Evolutionary conservation across 805 yeast genomes (phyloP).

Genomic region (Wickerhamiella sorbophila): DNA sequence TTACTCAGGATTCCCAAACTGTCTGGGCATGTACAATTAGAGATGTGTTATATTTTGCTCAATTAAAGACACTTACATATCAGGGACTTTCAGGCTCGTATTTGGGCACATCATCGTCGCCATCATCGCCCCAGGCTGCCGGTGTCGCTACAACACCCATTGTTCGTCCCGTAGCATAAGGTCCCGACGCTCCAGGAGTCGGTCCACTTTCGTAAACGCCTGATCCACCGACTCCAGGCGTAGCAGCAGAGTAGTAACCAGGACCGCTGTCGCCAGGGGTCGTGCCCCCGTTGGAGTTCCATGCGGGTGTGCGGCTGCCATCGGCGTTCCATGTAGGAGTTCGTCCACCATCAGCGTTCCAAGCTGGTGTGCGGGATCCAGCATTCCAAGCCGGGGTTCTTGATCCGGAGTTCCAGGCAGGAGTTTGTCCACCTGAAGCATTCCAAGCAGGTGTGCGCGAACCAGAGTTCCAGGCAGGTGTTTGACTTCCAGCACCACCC

Average conservation of each 20-base stretch:
- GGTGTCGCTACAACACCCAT: slow-evolving; percentile 22
- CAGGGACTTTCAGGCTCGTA: slow-evolving; percentile 25
- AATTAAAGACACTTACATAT: too few relatives aligned
- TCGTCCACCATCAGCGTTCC: slow-evolving; percentile 25
- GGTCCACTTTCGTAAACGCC: slow-evolving; percentile 25
- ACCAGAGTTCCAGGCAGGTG: slow-evolving; percentile 29
- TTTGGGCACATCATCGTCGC: slow-evolving; percentile 24
- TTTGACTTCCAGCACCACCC: slow-evolving; percentile 31
- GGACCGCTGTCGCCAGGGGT: slow-evolving; percentile 29
- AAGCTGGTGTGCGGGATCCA: slow-evolving; percentile 32
- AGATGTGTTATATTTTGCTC: too few relatives aligned
- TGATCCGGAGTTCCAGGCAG: slow-evolving; percentile 27
- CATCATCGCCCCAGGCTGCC: slow-evolving; percentile 25
- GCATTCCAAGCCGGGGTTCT: slow-evolving; percentile 34
- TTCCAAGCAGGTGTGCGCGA: slow-evolving; percentile 44
- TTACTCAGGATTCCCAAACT: not conserved
- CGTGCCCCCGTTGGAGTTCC: slow-evolving; percentile 26
- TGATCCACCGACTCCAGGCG: slow-evolving; percentile 28
- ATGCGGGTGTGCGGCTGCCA: slow-evolving; percentile 25
- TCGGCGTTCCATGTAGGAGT: slow-evolving; percentile 19
- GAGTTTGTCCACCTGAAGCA: slow-evolving; percentile 25
- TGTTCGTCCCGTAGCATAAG: slow-evolving; percentile 17
- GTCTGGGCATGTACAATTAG: too few relatives aligned
- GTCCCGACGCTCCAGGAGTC: slow-evolving; percentile 23
- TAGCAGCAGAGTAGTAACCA: slow-evolving; percentile 21